phyloP scores from a whole-genome alignment of 2,329 filamentous ascomycete species.

The Emmonsiellopsis sp. region DNA sequence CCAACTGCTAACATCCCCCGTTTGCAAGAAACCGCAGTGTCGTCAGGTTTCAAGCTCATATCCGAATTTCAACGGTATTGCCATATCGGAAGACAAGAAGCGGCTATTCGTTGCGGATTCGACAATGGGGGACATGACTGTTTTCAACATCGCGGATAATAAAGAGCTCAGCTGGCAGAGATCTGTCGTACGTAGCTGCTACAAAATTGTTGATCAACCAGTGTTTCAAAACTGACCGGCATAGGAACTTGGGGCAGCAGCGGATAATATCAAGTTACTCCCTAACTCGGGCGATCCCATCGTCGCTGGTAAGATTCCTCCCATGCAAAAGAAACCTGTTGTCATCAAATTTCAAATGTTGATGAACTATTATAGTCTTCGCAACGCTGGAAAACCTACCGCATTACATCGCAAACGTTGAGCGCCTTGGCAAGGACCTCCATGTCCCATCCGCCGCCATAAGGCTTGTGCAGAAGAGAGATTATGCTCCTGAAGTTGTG shows the following conservation, averaged over 20 bases:
- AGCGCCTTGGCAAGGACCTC: background rate
- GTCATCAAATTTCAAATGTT: background rate
- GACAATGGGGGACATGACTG: background rate
- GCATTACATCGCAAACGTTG: background rate
- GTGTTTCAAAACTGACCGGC: background rate
- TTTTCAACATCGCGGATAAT: background rate
- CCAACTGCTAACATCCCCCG: too few relatives aligned
- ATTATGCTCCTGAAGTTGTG: background rate
- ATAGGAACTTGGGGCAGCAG: background rate
- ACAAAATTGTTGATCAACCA: background rate
- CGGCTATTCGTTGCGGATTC: background rate
- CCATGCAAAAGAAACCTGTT: background rate
- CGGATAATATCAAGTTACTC: background rate
- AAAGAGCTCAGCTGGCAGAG: background rate
- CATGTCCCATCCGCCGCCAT: background rate
- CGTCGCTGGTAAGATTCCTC: background rate
- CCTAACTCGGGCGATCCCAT: background rate
- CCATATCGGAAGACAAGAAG: background rate
- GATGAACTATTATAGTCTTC: background rate
- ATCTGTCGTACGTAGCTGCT: background rate
- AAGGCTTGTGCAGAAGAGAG: background rate
- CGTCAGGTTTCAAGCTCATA: background rate
- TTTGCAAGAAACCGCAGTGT: background rate
- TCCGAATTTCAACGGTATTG: background rate
- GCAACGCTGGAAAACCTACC: background rate